Conservation (phyloP, 805 yeast genomes). For the Metschnikowia vanudenii region DNA sequence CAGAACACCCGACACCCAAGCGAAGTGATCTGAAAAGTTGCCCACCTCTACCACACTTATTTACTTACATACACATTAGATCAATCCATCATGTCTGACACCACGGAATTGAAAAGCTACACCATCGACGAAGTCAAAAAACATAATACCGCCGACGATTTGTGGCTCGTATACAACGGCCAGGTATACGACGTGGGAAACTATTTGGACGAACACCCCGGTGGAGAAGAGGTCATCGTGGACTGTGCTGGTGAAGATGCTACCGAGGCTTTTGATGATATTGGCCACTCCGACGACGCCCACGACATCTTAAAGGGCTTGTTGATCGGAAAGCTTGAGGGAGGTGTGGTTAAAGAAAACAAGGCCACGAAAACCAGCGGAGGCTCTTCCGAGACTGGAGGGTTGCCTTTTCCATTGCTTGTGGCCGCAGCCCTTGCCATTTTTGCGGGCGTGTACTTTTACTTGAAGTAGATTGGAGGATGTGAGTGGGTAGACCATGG, state of each 20-base stretch:
- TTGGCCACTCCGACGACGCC: constrained; percentile 98
- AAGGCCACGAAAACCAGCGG: constrained; percentile 14
- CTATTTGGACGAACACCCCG: constrained; percentile 59
- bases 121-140: constrained; percentile 52
- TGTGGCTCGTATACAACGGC: constrained; percentile 47
- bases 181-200: constrained; percentile 40
- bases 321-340: constrained; percentile 78
- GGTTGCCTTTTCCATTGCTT: constrained; percentile 21
- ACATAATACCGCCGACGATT: constrained; percentile 41
- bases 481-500: too few relatives aligned
- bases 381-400: constrained; percentile 13
- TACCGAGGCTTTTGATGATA: constrained; percentile 67
- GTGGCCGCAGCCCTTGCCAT: constrained; percentile 20
- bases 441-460: constrained; percentile 22
- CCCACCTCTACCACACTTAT: too few relatives aligned
- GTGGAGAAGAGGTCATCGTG: constrained; percentile 78
- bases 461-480: constrained; percentile 18
- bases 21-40: too few relatives aligned
- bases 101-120: constrained; percentile 39
- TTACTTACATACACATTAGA: too few relatives aligned
- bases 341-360: constrained; percentile 41
- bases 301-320: constrained; percentile 67
- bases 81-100: constrained; percentile 14
- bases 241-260: constrained; percentile 85
- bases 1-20: too few relatives aligned